Evolutionary conservation across 345 rosid genomes (phyloP).

Genomic region (Eucalyptus tenuipes): DNA sequence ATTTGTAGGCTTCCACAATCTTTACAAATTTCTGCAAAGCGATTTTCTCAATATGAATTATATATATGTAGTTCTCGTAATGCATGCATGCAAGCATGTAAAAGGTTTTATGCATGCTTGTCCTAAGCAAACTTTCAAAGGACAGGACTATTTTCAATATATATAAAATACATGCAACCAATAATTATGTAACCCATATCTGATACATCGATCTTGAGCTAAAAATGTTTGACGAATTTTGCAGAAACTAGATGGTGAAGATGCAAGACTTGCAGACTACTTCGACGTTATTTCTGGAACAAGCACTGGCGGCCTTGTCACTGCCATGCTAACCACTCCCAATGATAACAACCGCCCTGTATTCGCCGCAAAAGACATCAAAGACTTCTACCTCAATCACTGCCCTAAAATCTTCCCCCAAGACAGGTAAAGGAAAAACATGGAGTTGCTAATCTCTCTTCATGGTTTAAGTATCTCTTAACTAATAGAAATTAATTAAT

Average conservation of each 20-base stretch:
- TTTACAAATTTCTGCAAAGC: background rate
- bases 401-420: no score
- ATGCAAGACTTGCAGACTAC: no score
- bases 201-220: background rate
- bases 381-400: no score
- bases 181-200: background rate
- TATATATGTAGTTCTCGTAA: background rate
- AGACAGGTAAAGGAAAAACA: no score
- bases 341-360: no score
- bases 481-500: background rate
- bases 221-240: background rate
- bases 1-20: background rate
- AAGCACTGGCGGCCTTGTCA: no score
- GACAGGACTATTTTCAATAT: slow-evolving; percentile 6
- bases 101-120: background rate
- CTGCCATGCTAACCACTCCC: no score
- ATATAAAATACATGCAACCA: background rate
- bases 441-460: background rate
- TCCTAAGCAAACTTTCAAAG: background rate
- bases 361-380: no score
- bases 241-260: background rate
- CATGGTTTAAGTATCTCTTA: background rate
- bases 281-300: no score
- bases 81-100: background rate
- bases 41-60: background rate